A percentile compares a stretch with the other conserved stretches of the same genome.
Evolutionary conservation across 768 basidiomycete genomes (phyloP).

Genomic region (Sutorius australiensis): DNA sequence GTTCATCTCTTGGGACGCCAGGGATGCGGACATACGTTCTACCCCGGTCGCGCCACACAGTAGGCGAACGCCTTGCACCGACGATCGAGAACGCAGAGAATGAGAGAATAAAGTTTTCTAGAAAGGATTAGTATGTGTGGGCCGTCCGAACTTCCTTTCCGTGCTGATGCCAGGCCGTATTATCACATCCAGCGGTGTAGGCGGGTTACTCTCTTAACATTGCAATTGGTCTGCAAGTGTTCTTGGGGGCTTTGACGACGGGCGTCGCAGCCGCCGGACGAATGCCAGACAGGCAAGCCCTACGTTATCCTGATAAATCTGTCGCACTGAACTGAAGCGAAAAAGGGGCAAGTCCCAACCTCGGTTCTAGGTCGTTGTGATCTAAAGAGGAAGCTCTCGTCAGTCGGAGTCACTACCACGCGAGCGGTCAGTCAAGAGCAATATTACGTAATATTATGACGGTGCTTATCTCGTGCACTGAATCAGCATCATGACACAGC

Average conservation of each 20-base stretch:
- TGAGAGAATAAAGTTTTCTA: slow-evolving; percentile 44
- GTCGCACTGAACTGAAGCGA: neutral
- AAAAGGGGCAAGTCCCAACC: slow-evolving; percentile 37
- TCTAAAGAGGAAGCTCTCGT: slow-evolving; percentile 11
- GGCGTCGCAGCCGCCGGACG: slow-evolving; percentile 50
- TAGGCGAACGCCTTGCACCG: slow-evolving; percentile 51
- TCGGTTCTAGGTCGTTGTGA: slow-evolving; percentile 37
- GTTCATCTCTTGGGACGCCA: neutral
- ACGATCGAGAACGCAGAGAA: slow-evolving; percentile 46
- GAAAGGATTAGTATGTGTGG: slow-evolving; percentile 36
- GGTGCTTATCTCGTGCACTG: too few species aligned
- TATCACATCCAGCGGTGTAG: slow-evolving; percentile 25
- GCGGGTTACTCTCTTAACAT: slow-evolving; percentile 36
- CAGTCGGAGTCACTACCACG: slow-evolving; percentile 9
- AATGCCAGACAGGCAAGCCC: slow-evolving; percentile 39
- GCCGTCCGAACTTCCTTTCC: neutral
- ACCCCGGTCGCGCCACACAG: slow-evolving; percentile 32
- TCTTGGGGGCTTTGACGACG: slow-evolving; percentile 65
- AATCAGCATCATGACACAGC: too few species aligned
- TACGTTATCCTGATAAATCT: neutral
- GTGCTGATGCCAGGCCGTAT: slow-evolving; percentile 7
- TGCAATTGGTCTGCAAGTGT: slow-evolving; percentile 60
- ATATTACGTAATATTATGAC: too few species aligned
- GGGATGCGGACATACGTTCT: neutral
- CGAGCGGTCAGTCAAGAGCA: too few species aligned